These are phyloP conservation scores for Roridomyces roridus DNA, from an alignment of 768 basidiomycete species.

Conservation along the genomic window DNA sequence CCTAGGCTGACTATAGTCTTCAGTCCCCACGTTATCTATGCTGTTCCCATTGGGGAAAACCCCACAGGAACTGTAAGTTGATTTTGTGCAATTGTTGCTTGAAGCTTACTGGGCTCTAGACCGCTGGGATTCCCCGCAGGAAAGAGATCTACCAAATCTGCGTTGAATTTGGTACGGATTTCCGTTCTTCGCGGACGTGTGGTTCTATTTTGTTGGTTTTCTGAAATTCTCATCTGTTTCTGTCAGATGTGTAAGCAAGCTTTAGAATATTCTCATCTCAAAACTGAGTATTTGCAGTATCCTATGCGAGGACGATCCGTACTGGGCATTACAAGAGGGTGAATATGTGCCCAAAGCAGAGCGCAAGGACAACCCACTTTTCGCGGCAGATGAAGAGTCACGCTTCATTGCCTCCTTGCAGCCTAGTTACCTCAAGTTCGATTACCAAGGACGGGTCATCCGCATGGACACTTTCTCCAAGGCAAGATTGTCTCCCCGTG, in stretches of 20 bases:
- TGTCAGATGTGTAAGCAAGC: slow-evolving; percentile 8
- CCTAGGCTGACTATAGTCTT: background rate
- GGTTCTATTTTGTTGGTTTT: too few species aligned
- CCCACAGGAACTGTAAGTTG: slow-evolving; percentile 72
- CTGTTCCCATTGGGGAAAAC: slow-evolving; percentile 84
- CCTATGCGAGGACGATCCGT: slow-evolving; percentile 75
- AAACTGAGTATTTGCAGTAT: slow-evolving; percentile 1
- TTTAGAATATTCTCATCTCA: background rate
- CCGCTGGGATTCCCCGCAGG: slow-evolving; percentile 68
- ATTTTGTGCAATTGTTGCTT: background rate
- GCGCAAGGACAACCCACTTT: slow-evolving; percentile 24
- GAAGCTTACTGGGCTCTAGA: slow-evolving; percentile 41
- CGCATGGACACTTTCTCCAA: slow-evolving; percentile 84
- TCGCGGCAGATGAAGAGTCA: slow-evolving; percentile 44
- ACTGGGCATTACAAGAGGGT: slow-evolving; percentile 74
- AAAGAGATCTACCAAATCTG: slow-evolving; percentile 83
- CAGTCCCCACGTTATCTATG: slow-evolving; percentile 77
- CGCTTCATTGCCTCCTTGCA: slow-evolving; percentile 59
- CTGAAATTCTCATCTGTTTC: too few species aligned
- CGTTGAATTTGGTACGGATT: slow-evolving; percentile 69
- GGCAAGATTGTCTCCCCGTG: slow-evolving; percentile 36
- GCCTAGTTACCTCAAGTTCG: slow-evolving; percentile 70
- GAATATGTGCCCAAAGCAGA: slow-evolving; percentile 53
- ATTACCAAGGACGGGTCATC: slow-evolving; percentile 84
- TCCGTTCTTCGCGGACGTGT: slow-evolving; percentile 4